Percentiles rank a stretch among this genome's conserved stretches.
Conservation (phyloP, 2,329 filamentous ascomycete genomes). For the Curvularia lunata region DNA sequence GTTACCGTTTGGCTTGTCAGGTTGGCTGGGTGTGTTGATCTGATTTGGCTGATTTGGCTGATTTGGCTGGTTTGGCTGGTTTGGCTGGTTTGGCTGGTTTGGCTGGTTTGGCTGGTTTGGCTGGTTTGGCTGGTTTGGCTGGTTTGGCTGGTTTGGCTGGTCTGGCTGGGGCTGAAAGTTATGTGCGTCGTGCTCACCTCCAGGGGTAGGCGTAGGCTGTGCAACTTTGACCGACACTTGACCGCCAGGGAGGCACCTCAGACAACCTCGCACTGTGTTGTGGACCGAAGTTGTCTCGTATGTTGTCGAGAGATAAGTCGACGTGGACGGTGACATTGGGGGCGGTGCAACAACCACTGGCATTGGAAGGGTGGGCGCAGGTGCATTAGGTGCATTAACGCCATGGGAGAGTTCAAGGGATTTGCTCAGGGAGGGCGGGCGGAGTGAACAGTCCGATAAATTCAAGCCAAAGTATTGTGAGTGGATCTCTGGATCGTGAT, state of each 20-base stretch:
- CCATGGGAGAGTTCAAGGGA: slow-evolving; percentile 3
- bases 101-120: background rate
- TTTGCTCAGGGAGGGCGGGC: background rate
- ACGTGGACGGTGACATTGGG: slow-evolving; percentile 20
- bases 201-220: slow-evolving; percentile 1
- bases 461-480: slow-evolving; percentile 35
- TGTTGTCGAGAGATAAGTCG: slow-evolving; percentile 36
- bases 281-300: slow-evolving; percentile 36
- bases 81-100: background rate
- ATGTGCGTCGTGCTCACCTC: background rate
- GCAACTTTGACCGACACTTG: slow-evolving; percentile 2
- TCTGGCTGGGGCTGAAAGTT: slow-evolving; percentile 3
- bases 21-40: background rate
- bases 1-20: slow-evolving; percentile 4
- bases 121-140: slow-evolving; percentile 3
- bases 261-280: slow-evolving; percentile 35
- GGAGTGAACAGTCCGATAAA: slow-evolving; percentile 37
- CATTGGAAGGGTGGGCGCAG: background rate
- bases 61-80: background rate
- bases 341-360: background rate
- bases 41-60: too few species aligned
- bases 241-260: slow-evolving; percentile 22
- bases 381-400: background rate
- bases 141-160: background rate
- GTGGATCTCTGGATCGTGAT: slow-evolving; percentile 26